Percentiles rank a stretch among this genome's conserved stretches.
Evolutionary conservation across 148 eudicot species (phyloP).

Genomic region (Salicornia ramosissima): DNA sequence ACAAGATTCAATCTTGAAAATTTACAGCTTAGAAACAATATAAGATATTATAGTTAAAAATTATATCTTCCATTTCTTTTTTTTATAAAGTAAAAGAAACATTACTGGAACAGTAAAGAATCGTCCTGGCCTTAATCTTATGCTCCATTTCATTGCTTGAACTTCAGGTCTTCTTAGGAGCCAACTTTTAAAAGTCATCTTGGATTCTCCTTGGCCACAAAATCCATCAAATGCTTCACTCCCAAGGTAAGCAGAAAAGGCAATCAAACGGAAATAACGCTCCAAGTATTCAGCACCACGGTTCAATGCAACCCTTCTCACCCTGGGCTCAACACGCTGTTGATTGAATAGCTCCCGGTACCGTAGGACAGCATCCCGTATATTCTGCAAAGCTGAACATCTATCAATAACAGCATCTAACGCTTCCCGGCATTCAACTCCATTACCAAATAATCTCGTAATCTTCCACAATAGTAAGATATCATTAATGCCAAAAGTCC

Average conservation of each 20-base stretch:
- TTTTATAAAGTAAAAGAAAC: slow-evolving; percentile 16
- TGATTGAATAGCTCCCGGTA: slow-evolving; percentile 74
- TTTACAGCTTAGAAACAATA: slow-evolving; percentile 1
- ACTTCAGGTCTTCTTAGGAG: slow-evolving; percentile 87
- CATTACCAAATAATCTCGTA: slow-evolving; percentile 91
- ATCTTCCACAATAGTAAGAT: slow-evolving; percentile 90
- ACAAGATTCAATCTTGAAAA: background rate
- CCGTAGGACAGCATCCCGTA: slow-evolving; percentile 86
- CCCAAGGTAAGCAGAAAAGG: slow-evolving; percentile 95
- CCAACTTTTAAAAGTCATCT: slow-evolving; percentile 87
- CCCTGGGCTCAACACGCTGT: slow-evolving; percentile 88
- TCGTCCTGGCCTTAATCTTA: slow-evolving; percentile 88
- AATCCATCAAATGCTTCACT: slow-evolving; percentile 92
- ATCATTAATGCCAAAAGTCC: slow-evolving; percentile 84
- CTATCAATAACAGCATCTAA: slow-evolving; percentile 89
- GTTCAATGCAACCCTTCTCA: slow-evolving; percentile 78
- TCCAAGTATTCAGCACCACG: slow-evolving; percentile 97
- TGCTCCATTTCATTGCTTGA: slow-evolving; percentile 98
- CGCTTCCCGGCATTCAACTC: slow-evolving; percentile 91
- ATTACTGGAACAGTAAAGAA: slow-evolving; percentile 90
- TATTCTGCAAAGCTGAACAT: slow-evolving; percentile 93
- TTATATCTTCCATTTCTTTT: background rate
- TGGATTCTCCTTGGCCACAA: slow-evolving; percentile 69
- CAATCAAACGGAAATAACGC: slow-evolving; percentile 88
- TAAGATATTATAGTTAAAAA: too few species aligned